phyloP scores from a whole-genome alignment of 768 basidiomycete species.

The Suillus tomentosus region DNA sequence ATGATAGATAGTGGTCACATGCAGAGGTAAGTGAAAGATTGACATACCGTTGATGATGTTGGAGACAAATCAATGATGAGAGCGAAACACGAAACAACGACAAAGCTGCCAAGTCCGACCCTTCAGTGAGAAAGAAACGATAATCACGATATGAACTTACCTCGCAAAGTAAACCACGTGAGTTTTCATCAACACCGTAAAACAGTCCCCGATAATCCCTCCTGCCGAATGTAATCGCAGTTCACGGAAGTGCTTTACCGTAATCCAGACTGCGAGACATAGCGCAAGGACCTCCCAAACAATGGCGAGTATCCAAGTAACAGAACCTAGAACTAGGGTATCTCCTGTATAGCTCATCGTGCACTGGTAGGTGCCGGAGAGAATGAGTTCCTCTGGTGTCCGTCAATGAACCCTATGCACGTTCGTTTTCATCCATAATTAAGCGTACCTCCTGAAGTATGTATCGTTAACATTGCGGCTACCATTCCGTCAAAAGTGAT shows the following conservation, averaged over 20 bases:
- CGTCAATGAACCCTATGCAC: not conserved
- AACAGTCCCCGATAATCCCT: not conserved
- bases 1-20: not conserved
- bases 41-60: not conserved
- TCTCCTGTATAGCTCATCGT: not conserved
- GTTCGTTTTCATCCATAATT: not conserved
- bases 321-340: not conserved
- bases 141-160: not conserved
- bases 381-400: not conserved
- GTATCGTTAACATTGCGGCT: rapidly evolving
- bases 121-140: not conserved
- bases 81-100: not conserved
- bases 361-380: not conserved
- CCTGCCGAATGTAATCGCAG: not conserved
- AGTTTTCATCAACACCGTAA: not conserved
- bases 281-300: not conserved
- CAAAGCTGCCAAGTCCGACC: not conserved
- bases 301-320: not conserved
- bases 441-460: not conserved
- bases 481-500: not conserved
- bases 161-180: not conserved
- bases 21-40: too few species aligned
- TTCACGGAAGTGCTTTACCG: not conserved
- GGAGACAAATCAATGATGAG: not conserved
- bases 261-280: not conserved